Base-by-base conservation (phyloP, 2,329 filamentous ascomycete species). In the Didymella sp. region DNA sequence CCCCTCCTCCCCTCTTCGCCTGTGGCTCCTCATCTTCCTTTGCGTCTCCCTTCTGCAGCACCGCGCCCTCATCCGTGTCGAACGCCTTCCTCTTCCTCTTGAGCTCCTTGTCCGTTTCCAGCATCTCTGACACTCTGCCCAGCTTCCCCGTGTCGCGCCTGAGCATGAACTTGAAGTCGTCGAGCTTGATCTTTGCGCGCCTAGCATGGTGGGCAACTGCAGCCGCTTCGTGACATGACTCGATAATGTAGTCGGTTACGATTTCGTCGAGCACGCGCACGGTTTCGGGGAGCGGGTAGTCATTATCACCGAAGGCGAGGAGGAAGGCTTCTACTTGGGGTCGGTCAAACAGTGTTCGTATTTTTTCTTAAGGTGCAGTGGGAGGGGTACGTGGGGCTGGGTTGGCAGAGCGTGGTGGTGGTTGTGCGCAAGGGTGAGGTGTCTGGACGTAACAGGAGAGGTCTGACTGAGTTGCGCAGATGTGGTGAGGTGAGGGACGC, bases 141-240 rank as follows among this genome's bases (percentile, higher is more conserved):
- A 98, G 82, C 74, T 96, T 96, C 57, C 85, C 82, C 8, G 90
- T 88, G 71, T 98, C 96, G 62, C 90, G 87, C 28, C 95, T 86
- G 66, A 98, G 86, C 35, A 92, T 92, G 77, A 96, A 99, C 72
- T 96, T 92, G 79, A 99, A 96, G 77, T 99, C 95, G 71, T 97
- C 94, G 70, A 96, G 91, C 77, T 99, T 99, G 79, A 99, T 92
- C 79, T 99, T 99, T 70, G 96, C 91, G 2, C 95, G 90, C 0
- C 92, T 89, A 2, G 90, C 88, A 77, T 96, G 91, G 75, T 91
- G 88, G 0, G 95, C 95, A 50, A 89, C 88, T 41, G 91, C 87
- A 4, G 92, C 91, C 4, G 95, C 94, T 73, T 92, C 89, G 80
- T 96, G 95, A 78, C 91, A 94, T 51, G 95, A 88, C 75, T 95